phyloP scores from a whole-genome alignment of 208 protist species.

The Wallacemonas sp. region DNA sequence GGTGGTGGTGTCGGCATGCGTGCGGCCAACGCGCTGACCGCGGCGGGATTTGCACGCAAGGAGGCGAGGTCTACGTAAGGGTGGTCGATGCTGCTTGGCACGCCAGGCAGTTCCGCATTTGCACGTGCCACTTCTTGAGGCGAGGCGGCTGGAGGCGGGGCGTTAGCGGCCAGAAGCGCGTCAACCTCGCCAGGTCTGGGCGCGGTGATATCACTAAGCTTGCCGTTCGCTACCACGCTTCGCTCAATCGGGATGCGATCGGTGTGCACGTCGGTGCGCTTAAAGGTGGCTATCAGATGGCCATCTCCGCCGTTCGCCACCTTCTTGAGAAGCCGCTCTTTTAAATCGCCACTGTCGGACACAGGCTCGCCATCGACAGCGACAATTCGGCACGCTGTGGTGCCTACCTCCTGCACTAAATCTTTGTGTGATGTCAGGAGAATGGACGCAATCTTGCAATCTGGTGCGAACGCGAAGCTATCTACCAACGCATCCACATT shows the following conservation, averaged over 20 bases:
- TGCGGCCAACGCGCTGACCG: neutral
- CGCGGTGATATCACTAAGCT: conserved; percentile 30
- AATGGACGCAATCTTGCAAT: conserved; percentile 58
- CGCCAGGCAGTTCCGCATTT: conserved; percentile 19
- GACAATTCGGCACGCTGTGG: conserved; percentile 40
- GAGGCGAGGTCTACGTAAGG: conserved; percentile 10
- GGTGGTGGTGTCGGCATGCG: conserved; percentile 8
- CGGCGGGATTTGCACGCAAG: neutral
- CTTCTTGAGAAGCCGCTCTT: conserved; percentile 34
- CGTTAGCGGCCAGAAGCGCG: conserved; percentile 33
- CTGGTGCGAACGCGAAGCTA: conserved; percentile 53
- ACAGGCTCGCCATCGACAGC: conserved; percentile 46
- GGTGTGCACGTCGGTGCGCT: conserved; percentile 31
- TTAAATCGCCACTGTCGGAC: conserved; percentile 55
- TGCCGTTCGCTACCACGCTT: conserved; percentile 59
- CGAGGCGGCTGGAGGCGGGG: conserved; percentile 25
- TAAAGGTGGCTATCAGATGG: conserved; percentile 36
- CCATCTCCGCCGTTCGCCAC: conserved; percentile 13
- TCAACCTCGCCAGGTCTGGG: conserved; percentile 30
- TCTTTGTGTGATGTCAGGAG: conserved; percentile 23
- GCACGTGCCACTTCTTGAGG: conserved; percentile 12
- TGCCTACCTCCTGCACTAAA: conserved; percentile 27
- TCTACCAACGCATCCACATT: conserved; percentile 48
- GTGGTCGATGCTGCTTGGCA: conserved; percentile 28
- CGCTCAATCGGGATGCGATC: conserved; percentile 46